Evolutionary conservation across 371 early-diverging fungal species (phyloP).

Genomic region (Mortierella sp.): DNA sequence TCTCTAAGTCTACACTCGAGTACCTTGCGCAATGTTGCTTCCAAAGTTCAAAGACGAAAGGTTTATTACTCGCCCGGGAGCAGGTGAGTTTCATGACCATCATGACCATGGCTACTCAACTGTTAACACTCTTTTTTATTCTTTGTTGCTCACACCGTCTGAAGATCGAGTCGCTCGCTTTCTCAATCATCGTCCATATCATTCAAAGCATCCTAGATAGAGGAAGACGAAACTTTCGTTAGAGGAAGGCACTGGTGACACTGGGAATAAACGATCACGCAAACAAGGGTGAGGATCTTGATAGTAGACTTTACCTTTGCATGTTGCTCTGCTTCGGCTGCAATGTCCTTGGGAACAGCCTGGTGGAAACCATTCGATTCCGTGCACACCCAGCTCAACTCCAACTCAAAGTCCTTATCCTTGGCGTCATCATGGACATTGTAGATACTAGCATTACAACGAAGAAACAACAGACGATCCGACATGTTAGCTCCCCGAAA

Average conservation of each 20-base stretch:
- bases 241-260: not conserved
- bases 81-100: no score
- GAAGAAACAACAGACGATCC: not conserved
- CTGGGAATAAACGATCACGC: not conserved
- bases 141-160: conserved; percentile 1
- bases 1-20: no score
- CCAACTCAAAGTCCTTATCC: conserved; percentile 98
- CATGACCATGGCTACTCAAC: no score
- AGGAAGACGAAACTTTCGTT: not conserved
- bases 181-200: conserved; percentile 8
- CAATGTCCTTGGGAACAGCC: conserved; percentile 88
- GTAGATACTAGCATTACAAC: conserved; percentile 73
- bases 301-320: conserved; percentile 71
- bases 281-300: not conserved
- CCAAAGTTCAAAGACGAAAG: no score
- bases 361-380: conserved; percentile 83
- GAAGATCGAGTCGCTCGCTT: no score
- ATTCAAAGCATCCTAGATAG: conserved; percentile 2
- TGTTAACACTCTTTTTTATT: no score
- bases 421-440: conserved; percentile 96
- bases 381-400: conserved; percentile 95
- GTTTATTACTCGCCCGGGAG: no score
- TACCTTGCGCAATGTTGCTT: no score
- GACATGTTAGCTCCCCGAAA: no score
- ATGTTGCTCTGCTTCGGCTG: conserved; percentile 85